Evolutionary conservation across 2,329 filamentous ascomycete genomes (phyloP).

Genomic region (Xylariaceae sp.): DNA sequence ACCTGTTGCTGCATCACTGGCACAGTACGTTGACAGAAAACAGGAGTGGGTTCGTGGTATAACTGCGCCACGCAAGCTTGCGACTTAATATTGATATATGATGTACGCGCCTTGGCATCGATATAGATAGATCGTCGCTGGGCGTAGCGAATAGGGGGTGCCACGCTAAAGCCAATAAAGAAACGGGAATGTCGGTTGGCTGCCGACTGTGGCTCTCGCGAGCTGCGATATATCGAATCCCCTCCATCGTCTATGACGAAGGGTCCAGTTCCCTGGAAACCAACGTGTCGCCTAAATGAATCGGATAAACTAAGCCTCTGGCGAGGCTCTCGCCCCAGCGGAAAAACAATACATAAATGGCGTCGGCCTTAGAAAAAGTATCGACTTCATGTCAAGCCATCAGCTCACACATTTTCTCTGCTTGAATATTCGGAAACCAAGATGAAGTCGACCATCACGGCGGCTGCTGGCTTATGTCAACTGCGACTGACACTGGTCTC

Average conservation of each 20-base stretch:
- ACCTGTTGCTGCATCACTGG: neutral
- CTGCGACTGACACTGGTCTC: constrained; percentile 1
- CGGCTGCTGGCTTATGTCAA: constrained; percentile 10
- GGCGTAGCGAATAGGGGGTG: constrained; percentile 6
- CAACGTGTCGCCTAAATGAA: constrained; percentile 15
- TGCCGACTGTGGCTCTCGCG: neutral
- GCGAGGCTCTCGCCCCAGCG: neutral
- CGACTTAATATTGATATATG: constrained; percentile 7
- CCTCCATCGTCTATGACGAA: constrained; percentile 1
- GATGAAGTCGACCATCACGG: constrained; percentile 12
- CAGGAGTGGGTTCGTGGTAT: neutral
- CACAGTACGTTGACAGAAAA: neutral
- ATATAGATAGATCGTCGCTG: constrained; percentile 10
- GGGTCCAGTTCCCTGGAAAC: constrained; percentile 2
- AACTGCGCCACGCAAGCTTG: neutral
- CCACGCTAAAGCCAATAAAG: constrained; percentile 9
- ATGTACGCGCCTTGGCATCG: constrained; percentile 13
- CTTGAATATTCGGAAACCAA: constrained; percentile 6
- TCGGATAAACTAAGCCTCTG: constrained; percentile 9
- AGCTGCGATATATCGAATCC: neutral
- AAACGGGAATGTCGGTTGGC: constrained; percentile 8
- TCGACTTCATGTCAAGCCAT: constrained; percentile 5
- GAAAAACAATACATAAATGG: constrained; percentile 12
- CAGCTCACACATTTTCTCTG: neutral
- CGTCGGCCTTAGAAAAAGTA: constrained; percentile 11